Conservation (phyloP, 2,329 filamentous ascomycete genomes). For the Beauveria rudraprayagi region DNA sequence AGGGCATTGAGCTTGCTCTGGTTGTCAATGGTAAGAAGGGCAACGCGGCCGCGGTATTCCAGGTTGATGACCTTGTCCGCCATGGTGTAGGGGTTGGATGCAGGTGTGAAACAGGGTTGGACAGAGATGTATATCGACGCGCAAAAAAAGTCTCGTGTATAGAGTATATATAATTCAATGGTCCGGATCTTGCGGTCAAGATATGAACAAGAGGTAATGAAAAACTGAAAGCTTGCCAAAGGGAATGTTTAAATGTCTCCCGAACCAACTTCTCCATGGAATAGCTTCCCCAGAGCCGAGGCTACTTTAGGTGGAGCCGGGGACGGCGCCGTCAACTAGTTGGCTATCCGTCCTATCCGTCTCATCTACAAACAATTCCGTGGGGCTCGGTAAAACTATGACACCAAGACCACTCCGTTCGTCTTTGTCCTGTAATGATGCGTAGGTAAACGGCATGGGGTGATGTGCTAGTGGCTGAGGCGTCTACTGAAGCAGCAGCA, state of each 20-base stretch:
- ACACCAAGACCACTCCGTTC: no score
- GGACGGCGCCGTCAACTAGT: neutral
- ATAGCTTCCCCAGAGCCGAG: constrained; percentile 5
- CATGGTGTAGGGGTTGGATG: neutral
- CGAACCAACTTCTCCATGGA: neutral
- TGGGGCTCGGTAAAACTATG: neutral
- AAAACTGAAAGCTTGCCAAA: neutral
- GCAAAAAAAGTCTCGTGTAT: neutral
- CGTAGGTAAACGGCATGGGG: no score
- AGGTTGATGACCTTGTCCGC: constrained; percentile 23
- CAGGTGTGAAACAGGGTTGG: neutral
- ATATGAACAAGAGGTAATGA: neutral
- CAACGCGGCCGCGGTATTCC: constrained; percentile 34
- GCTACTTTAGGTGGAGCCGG: constrained; percentile 2
- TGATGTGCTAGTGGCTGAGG: no score
- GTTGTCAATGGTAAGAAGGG: constrained; percentile 80
- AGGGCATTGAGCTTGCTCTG: constrained; percentile 84
- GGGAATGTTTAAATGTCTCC: neutral
- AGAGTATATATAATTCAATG: neutral
- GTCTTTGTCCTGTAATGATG: no score
- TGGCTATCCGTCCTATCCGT: neutral
- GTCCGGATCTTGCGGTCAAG: neutral
- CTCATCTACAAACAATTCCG: neutral
- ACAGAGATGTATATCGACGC: neutral
- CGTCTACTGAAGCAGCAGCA: neutral